Evolutionary conservation across 148 eudicot genomes (phyloP).

Genomic region (Talinum fruticosum): DNA sequence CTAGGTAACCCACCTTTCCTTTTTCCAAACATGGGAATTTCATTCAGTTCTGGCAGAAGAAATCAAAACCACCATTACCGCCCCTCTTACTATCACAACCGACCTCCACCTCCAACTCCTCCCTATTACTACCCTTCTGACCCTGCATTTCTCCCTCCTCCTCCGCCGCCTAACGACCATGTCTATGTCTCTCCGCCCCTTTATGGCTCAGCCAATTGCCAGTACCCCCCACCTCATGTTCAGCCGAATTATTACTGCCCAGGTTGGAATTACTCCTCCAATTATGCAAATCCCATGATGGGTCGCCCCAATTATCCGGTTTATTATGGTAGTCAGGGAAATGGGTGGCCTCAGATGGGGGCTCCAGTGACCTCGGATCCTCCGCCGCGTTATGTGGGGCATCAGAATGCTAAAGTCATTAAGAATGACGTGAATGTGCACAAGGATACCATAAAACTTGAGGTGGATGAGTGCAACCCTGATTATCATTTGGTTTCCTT

Average conservation of each 20-base stretch:
- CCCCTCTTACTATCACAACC: not conserved
- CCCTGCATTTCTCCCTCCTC: not conserved
- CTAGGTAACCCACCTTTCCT: not conserved
- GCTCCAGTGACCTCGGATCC: slow-evolving; percentile 7
- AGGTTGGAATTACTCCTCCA: slow-evolving; percentile 22
- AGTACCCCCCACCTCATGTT: slow-evolving; percentile 21
- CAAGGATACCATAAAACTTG: slow-evolving; percentile 60
- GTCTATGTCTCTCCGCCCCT: no score
- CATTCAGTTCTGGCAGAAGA: not conserved
- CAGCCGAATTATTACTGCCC: slow-evolving; percentile 18
- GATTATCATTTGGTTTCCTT: slow-evolving; percentile 67
- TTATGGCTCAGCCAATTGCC: no score
- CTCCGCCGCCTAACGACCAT: not conserved
- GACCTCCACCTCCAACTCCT: not conserved
- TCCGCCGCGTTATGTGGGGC: slow-evolving; percentile 57
- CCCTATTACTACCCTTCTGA: not conserved
- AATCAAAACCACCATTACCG: not conserved
- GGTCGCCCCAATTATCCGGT: slow-evolving; percentile 24
- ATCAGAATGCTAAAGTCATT: slow-evolving; percentile 68
- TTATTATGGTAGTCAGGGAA: slow-evolving; percentile 23
- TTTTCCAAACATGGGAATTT: not conserved
- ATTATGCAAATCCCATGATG: slow-evolving; percentile 28
- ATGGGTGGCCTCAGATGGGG: slow-evolving; percentile 41
- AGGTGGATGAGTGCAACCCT: slow-evolving; percentile 42
- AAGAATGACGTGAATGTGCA: slow-evolving; percentile 84